Base-by-base conservation (phyloP, 2,329 filamentous ascomycete genomes). In the Teratosphaeria viscida region DNA sequence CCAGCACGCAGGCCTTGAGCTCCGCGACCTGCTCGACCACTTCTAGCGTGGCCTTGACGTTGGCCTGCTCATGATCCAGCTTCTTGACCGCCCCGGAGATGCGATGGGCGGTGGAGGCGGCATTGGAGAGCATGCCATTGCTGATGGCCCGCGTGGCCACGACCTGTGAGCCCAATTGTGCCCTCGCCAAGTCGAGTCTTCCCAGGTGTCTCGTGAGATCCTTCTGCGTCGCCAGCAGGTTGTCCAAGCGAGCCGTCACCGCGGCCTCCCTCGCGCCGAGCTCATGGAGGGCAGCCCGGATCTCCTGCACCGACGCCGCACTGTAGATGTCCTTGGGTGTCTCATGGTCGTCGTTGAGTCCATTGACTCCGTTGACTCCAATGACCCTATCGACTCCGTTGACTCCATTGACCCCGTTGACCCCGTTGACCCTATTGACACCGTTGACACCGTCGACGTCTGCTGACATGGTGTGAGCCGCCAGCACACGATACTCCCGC, bases 1-100 rank as follows among this genome's bases (percentile, higher is more conserved):
- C 94, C 61, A 96, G 85, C 39, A 97, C 90, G 72, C 94, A 99
- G 8, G 94, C 89, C 76, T 97, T 97, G 65, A 99, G 86, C 79
- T 99, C 94, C 5, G 90, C 89, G 14, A 99, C 92, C 76, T 96
- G 92, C 74, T 97, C 92, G 11, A 97, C 94, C 2, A 97, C 91
- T 8, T 87, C 83, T 60, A 99, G 78, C 0, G 94, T 97, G 56
- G 91, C 87, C 73, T 94, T 92, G 8, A 99, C 92, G 32, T 91
- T 84, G 60, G 86, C 86, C 78, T 97, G 95, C 76, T 99, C 92
- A 59, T 90, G 81, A 71, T 99, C 94, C 37, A 99, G 83, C 65
- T 85, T 82, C 72, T 89, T 91, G 59, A 99, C 94, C 57, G 91
- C 89, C 69, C 85, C 85, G 59, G 91, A 95, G 64, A 97, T 88